Evolutionary conservation across 768 basidiomycete genomes (phyloP).

Genomic region (Phaeotremella fagi): DNA sequence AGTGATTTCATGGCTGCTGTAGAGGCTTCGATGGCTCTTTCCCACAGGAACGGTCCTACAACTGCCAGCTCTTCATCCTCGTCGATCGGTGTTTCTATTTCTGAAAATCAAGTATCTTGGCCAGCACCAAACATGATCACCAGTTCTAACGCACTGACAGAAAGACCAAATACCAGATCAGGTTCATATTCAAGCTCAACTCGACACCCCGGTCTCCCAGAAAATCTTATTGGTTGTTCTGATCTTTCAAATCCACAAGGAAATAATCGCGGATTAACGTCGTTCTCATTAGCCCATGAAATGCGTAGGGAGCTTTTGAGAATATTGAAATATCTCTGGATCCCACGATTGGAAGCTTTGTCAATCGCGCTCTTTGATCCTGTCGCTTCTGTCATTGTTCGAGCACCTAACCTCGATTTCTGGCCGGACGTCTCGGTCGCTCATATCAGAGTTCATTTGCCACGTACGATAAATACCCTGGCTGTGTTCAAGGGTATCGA

Average conservation of each 20-base stretch:
- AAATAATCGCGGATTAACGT: background rate
- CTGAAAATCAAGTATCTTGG: no score
- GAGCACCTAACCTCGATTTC: conserved; percentile 27
- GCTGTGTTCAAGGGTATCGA: conserved; percentile 30
- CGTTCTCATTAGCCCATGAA: conserved; percentile 13
- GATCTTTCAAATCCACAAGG: background rate
- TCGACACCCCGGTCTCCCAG: no score
- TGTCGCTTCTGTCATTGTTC: conserved; percentile 22
- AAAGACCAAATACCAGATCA: no score
- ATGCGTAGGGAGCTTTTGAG: conserved; percentile 12
- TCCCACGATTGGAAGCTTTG: conserved; percentile 26
- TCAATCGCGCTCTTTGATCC: conserved; percentile 34
- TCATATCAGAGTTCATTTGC: conserved; percentile 36
- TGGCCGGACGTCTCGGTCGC: conserved; percentile 24
- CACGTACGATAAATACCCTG: conserved; percentile 21
- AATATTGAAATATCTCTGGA: conserved; percentile 15
- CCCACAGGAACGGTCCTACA: no score
- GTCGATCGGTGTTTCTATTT: no score
- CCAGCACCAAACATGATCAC: no score
- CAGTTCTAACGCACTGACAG: no score
- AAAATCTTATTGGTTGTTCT: no score
- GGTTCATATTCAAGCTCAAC: no score
- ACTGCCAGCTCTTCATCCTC: no score
- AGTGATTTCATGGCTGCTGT: background rate
- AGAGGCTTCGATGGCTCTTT: background rate